phyloP scores from a whole-genome alignment of 257 asterid species.

The Vinca minor region DNA sequence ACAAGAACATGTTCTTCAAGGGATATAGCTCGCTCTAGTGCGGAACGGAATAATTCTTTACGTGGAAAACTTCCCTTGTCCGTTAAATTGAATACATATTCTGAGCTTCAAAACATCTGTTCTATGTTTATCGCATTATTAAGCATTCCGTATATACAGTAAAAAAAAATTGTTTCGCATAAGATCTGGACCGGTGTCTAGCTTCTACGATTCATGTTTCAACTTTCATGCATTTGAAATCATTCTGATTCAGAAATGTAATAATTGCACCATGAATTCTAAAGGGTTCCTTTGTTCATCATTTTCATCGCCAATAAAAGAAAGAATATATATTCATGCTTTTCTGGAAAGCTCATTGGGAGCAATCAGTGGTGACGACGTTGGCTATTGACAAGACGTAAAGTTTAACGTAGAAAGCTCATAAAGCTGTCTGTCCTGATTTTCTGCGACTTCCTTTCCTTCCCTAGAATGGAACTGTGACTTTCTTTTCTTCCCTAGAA shows the following conservation, averaged over 20 bases:
- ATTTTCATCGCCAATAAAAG: constrained; percentile 1
- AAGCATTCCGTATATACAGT: too few species aligned
- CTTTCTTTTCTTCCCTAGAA: background rate
- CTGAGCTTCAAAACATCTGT: too few species aligned
- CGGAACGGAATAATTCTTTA: too few species aligned
- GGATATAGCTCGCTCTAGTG: too few species aligned
- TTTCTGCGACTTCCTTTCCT: background rate
- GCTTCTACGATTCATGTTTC: too few species aligned
- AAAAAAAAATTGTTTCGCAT: too few species aligned
- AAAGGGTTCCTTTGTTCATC: background rate
- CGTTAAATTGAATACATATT: too few species aligned
- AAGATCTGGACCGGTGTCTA: too few species aligned
- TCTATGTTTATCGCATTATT: too few species aligned
- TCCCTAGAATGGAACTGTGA: constrained; percentile 2
- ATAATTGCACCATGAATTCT: constrained; percentile 8
- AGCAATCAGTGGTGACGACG: background rate
- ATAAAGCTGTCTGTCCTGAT: background rate
- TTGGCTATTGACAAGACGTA: constrained; percentile 11
- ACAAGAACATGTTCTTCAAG: too few species aligned
- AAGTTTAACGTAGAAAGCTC: constrained; percentile 10
- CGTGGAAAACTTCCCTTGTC: too few species aligned
- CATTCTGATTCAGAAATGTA: background rate
- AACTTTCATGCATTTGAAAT: constrained; percentile 6
- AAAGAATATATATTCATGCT: background rate
- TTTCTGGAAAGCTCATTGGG: background rate